Evolutionary conservation across 2,329 filamentous ascomycete genomes (phyloP), one percentile per base, ranked within the genome.

Genomic region (Trichoderma atrobrunneum): DNA sequence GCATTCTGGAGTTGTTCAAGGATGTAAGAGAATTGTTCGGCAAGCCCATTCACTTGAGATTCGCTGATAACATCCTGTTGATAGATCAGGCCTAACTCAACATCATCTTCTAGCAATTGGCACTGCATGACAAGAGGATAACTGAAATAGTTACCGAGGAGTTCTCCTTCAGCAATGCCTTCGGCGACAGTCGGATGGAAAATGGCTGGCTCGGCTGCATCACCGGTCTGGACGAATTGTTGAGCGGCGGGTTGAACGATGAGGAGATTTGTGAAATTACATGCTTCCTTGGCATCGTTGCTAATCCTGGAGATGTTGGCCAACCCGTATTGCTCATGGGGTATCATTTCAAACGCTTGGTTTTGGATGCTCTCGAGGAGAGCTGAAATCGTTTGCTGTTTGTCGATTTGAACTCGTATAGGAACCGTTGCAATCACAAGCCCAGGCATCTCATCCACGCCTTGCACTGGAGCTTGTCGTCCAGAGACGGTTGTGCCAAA

Each of bases 371-470:
- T 16, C 10, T 72, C 51, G 26, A 72, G 54, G 26, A 68, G 66
- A n/a, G 16, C 26, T 10, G 62, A 34, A 26, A 72, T 26, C 4
- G 28, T 26, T 30, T 61, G 61, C 51, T 16, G 59, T 8, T n/a
- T 43, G 54, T 72, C 63, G 3, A 72, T 6, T 3, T 34, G 48
- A 11, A 72, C 34, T 11, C 70, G 18, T 26, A 72, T 21, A 11
- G 76, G 77, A 1, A 78, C 71, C 4, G 73, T 75, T 6, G 74
- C 73, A 26, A 78, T 76, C 0, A 74, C 74, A 10, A 76, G 76
- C 1, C 76, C 77, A 1, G 74, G 68, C 2, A 77, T 73, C 12
- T 72, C 63, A 12, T 74, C 70, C 1, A 78, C 71, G 7, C 75
- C 73, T 0, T 65, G 43, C 0, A 78, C 34, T 0, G 73, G 70